These are phyloP conservation scores for Arachnomyces sp. DNA, from an alignment of 2,329 filamentous ascomycete genomes.

Conservation along the genomic window DNA sequence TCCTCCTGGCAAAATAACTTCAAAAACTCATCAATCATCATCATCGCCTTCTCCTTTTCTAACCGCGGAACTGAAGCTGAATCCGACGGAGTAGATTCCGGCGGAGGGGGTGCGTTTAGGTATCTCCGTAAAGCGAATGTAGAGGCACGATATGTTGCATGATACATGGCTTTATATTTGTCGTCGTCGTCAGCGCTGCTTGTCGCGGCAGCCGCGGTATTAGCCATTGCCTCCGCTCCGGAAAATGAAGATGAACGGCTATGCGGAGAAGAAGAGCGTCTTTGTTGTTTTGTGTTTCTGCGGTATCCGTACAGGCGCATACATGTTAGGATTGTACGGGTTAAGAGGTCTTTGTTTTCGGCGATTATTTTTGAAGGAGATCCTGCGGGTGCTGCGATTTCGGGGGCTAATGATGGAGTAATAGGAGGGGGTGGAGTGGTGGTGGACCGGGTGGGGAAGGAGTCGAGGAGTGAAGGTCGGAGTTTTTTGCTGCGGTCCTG, in stretches of 20 bases:
- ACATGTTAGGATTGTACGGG: constrained; percentile 36
- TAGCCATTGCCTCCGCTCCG: constrained; percentile 11
- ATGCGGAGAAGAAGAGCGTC: background rate
- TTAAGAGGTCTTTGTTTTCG: constrained; percentile 35
- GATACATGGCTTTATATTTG: constrained; percentile 36
- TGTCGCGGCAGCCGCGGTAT: constrained; percentile 10
- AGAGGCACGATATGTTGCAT: constrained; percentile 37
- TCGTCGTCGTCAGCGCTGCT: constrained; percentile 28
- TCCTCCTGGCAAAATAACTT: constrained; percentile 35
- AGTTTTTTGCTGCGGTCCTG: too few species aligned
- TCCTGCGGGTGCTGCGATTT: too few species aligned
- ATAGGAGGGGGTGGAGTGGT: background rate
- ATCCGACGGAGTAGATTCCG: background rate
- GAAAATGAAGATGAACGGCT: too few species aligned
- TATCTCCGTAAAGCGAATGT: constrained; percentile 36
- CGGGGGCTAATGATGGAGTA: background rate
- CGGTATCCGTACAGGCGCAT: constrained; percentile 38
- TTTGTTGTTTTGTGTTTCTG: constrained; percentile 19
- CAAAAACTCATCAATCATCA: constrained; percentile 34
- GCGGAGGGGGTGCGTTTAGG: constrained; percentile 19
- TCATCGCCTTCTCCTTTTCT: constrained; percentile 33
- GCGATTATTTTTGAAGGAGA: constrained; percentile 15
- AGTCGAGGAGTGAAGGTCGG: too few species aligned
- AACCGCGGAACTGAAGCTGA: constrained; percentile 20
- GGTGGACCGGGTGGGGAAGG: too few species aligned